Conservation (phyloP, 495 filamentous ascomycete species). For the Hyaloscypha hepaticicola region DNA sequence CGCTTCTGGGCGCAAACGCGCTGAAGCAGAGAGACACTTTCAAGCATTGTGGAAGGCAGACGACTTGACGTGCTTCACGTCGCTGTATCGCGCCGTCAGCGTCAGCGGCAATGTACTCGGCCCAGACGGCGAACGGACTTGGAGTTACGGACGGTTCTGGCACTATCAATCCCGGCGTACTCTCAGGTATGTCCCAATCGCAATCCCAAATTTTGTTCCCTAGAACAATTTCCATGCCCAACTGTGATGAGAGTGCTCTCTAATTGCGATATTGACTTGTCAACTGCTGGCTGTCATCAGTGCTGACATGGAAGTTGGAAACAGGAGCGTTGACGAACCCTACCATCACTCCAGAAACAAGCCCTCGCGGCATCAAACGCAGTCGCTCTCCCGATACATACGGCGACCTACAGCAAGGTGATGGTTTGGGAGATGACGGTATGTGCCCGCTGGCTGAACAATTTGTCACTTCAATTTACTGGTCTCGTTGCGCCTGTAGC, state of each 20-base stretch:
- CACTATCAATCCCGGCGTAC: constrained; percentile 77
- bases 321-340: constrained; percentile 34
- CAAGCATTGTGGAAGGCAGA: constrained; percentile 3
- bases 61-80: constrained; percentile 17
- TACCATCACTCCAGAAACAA: constrained; percentile 48
- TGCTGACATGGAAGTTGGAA: constrained; percentile 16
- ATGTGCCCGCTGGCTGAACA: constrained; percentile 48
- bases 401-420: constrained; percentile 57
- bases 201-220: constrained; percentile 5
- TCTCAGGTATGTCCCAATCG: constrained; percentile 32
- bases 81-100: constrained; percentile 28
- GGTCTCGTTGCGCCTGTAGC: constrained; percentile 32
- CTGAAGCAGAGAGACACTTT: constrained; percentile 9
- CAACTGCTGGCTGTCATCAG: constrained; percentile 17
- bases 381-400: constrained; percentile 80
- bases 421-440: constrained; percentile 77
- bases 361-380: constrained; percentile 82
- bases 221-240: constrained; percentile 6
- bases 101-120: constrained; percentile 55
- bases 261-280: constrained; percentile 30
- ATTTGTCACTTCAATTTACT: constrained; percentile 8
- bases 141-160: constrained; percentile 69
- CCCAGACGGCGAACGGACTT: constrained; percentile 54
- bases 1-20: constrained; percentile 26
- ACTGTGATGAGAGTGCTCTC: constrained; percentile 23